phyloP scores from a whole-genome alignment of 2,329 filamentous ascomycete genomes.

The Fusarium sp. region DNA sequence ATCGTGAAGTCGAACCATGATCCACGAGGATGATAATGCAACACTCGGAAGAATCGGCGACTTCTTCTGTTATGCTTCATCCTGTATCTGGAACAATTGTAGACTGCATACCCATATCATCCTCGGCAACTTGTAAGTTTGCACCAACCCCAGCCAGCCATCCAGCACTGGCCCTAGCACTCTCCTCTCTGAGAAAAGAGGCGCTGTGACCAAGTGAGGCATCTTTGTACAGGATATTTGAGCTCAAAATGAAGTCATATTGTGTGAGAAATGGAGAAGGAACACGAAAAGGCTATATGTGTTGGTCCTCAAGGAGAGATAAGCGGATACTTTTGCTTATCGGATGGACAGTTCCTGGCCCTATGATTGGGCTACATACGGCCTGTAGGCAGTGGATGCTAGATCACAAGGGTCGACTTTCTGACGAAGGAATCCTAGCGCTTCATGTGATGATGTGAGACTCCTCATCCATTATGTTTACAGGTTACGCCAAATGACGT shows the following conservation, averaged over 20 bases:
- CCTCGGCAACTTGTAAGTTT: slow-evolving; percentile 4
- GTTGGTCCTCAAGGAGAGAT: background rate
- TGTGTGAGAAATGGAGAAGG: background rate
- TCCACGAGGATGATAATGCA: rapidly evolving
- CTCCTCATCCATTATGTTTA: background rate
- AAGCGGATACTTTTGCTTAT: background rate
- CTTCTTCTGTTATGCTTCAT: background rate
- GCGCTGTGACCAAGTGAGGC: background rate
- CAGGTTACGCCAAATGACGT: background rate
- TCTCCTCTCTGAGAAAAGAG: background rate
- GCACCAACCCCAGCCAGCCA: background rate
- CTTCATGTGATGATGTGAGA: background rate
- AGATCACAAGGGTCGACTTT: background rate
- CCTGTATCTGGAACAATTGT: rapidly evolving
- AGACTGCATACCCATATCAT: background rate
- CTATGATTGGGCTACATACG: background rate
- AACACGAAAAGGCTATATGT: background rate
- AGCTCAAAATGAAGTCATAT: background rate
- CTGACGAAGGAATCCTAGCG: background rate
- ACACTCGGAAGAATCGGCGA: background rate
- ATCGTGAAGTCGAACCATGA: background rate
- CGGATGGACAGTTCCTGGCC: background rate
- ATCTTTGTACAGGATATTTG: rapidly evolving
- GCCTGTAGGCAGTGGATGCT: background rate
- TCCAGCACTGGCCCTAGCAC: background rate